phyloP scores from a whole-genome alignment of 2,329 filamentous ascomycete species.

The Chaetomium sp. region DNA sequence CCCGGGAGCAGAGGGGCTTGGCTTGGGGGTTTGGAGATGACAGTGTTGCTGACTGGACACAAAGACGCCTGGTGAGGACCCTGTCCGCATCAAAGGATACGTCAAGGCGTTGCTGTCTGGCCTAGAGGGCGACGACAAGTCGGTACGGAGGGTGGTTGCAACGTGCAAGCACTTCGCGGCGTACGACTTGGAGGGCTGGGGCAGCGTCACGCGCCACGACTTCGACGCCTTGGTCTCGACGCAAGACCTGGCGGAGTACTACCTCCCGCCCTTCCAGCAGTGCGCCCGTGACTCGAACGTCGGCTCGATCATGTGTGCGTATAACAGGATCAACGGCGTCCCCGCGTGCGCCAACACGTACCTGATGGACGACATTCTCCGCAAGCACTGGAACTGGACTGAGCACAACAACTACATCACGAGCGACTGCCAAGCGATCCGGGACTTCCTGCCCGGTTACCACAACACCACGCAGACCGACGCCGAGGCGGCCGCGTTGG shows the following conservation, averaged over 20 bases:
- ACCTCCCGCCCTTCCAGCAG: slow-evolving; percentile 57
- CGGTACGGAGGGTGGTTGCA: slow-evolving; percentile 21
- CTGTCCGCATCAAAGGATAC: slow-evolving; percentile 24
- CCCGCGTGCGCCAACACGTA: slow-evolving; percentile 41
- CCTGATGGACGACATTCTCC: slow-evolving; percentile 54
- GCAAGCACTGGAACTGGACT: slow-evolving; percentile 30
- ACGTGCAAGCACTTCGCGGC: slow-evolving; percentile 56
- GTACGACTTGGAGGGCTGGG: slow-evolving; percentile 46
- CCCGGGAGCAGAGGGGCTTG: too few species aligned
- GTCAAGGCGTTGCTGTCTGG: slow-evolving; percentile 22
- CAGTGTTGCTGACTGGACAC: background rate
- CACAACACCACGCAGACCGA: slow-evolving; percentile 20
- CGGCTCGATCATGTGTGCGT: slow-evolving; percentile 55
- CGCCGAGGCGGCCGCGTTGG: slow-evolving; percentile 18
- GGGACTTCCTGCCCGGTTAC: slow-evolving; percentile 17
- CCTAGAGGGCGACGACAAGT: slow-evolving; percentile 19
- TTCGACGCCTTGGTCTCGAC: slow-evolving; percentile 45
- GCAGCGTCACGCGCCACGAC: slow-evolving; percentile 27
- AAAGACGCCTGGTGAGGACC: slow-evolving; percentile 28
- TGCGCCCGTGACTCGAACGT: slow-evolving; percentile 53
- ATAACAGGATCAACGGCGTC: slow-evolving; percentile 59
- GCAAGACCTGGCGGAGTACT: slow-evolving; percentile 63
- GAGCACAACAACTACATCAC: slow-evolving; percentile 22
- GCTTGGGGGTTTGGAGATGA: too few species aligned
- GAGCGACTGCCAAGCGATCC: slow-evolving; percentile 12